A percentile compares a stretch with the other conserved stretches of the same genome.
These are phyloP conservation scores for Vitis rupestris DNA, from an alignment of 164 flowering plant species.

Conservation along the genomic window DNA sequence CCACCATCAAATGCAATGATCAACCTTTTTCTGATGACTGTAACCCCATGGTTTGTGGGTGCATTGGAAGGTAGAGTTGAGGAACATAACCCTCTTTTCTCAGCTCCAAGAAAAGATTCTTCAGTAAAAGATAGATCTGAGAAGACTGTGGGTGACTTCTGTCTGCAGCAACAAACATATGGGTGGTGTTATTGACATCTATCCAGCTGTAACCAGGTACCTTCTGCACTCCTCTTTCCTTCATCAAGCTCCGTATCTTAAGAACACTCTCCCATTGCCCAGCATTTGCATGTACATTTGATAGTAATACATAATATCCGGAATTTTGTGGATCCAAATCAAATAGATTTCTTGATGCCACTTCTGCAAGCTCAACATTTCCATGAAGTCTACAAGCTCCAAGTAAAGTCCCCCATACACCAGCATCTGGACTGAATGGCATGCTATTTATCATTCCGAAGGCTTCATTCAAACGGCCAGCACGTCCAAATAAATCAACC, in stretches of 20 bases:
- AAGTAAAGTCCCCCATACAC: slow-evolving; percentile 87
- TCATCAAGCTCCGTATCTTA: slow-evolving; percentile 61
- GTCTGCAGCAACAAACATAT: slow-evolving; percentile 71
- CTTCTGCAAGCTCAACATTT: slow-evolving; percentile 68
- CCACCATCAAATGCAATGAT: too few species aligned
- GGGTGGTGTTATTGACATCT: slow-evolving; percentile 48
- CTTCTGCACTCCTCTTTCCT: slow-evolving; percentile 66
- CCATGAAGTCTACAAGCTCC: slow-evolving; percentile 78
- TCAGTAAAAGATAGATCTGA: slow-evolving; percentile 47
- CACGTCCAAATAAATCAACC: slow-evolving; percentile 81
- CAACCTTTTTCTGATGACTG: too few species aligned
- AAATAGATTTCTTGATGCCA: slow-evolving; percentile 59
- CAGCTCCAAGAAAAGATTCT: slow-evolving; percentile 53
- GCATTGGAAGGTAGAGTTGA: slow-evolving; percentile 27
- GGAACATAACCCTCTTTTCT: slow-evolving; percentile 64
- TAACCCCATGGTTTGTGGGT: slow-evolving; percentile 9
- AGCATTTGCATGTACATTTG: slow-evolving; percentile 70
- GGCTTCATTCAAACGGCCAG: slow-evolving; percentile 67
- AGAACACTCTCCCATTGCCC: slow-evolving; percentile 64
- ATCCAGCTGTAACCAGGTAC: slow-evolving; percentile 88
- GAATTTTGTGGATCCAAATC: slow-evolving; percentile 74
- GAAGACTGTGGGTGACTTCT: slow-evolving; percentile 50
- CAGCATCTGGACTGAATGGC: slow-evolving; percentile 79
- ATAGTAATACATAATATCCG: slow-evolving; percentile 67
- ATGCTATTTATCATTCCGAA: slow-evolving; percentile 48